Evolutionary conservation across 768 basidiomycete genomes (phyloP).

Genomic region (Pulveroboletus sp.): DNA sequence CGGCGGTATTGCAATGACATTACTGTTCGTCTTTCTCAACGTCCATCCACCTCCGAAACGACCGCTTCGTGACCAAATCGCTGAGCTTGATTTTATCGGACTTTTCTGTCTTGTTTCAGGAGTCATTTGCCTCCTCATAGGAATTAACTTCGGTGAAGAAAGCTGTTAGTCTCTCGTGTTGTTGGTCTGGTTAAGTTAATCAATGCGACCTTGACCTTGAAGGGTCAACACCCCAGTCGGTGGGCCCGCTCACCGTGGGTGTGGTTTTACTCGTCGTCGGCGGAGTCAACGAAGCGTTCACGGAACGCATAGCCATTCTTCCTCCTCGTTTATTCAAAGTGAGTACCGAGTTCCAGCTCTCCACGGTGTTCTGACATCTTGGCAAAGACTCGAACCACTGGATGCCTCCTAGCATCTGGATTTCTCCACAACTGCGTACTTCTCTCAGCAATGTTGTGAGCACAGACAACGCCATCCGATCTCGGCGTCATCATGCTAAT

Average conservation of each 20-base stretch:
- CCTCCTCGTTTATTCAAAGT: slow-evolving; percentile 75
- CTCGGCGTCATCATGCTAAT: background rate
- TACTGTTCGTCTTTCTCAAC: slow-evolving; percentile 72
- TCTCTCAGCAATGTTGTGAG: slow-evolving; percentile 39
- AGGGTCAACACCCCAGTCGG: slow-evolving; percentile 36
- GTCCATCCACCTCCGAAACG: slow-evolving; percentile 68
- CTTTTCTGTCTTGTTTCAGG: slow-evolving; percentile 58
- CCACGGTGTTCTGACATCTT: background rate
- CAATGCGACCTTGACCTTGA: slow-evolving; percentile 20
- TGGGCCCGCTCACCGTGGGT: slow-evolving; percentile 59
- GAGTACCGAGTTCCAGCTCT: slow-evolving; percentile 1
- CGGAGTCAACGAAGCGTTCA: slow-evolving; percentile 55
- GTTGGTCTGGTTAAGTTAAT: background rate
- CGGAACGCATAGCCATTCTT: slow-evolving; percentile 62
- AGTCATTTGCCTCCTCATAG: slow-evolving; percentile 63
- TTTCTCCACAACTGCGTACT: slow-evolving; percentile 64
- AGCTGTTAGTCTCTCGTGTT: slow-evolving; percentile 48
- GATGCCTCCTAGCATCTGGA: slow-evolving; percentile 48
- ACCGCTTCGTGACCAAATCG: slow-evolving; percentile 52
- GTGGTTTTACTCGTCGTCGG: slow-evolving; percentile 46
- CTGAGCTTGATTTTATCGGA: slow-evolving; percentile 70
- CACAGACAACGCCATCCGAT: background rate
- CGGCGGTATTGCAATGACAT: slow-evolving; percentile 55
- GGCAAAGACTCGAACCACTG: slow-evolving; percentile 62
- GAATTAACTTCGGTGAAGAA: slow-evolving; percentile 58